These are phyloP conservation scores for Xylariaceae sp. DNA, from an alignment of 2,329 filamentous ascomycete genomes.

Conservation along the genomic window DNA sequence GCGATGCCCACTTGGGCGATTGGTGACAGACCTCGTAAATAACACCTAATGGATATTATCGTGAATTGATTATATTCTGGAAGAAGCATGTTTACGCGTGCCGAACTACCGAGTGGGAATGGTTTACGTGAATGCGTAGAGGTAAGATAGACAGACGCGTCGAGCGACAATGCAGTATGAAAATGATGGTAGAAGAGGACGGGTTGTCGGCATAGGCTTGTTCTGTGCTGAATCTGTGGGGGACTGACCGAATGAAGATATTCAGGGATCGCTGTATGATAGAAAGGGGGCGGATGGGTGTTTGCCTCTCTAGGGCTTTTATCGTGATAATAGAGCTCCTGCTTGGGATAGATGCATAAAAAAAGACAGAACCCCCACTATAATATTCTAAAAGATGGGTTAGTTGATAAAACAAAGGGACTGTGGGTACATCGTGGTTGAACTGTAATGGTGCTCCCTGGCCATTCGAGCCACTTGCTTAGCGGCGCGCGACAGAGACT, in stretches of 20 bases:
- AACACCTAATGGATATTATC: conserved; percentile 16
- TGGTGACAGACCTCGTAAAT: conserved; percentile 17
- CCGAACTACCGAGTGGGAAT: conserved; percentile 16
- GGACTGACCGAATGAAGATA: not conserved
- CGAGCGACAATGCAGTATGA: not conserved
- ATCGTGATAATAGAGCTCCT: too few relatives aligned
- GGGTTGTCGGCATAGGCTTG: too few relatives aligned
- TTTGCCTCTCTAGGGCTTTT: too few relatives aligned
- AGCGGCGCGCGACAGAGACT: conserved; percentile 20
- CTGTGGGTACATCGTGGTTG: too few relatives aligned
- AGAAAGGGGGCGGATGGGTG: not conserved
- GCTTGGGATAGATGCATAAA: too few relatives aligned
- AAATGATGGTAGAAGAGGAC: conserved; percentile 1
- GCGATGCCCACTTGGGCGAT: conserved; percentile 19
- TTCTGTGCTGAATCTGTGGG: not conserved
- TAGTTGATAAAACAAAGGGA: too few relatives aligned
- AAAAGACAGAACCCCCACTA: too few relatives aligned
- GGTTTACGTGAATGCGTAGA: not conserved
- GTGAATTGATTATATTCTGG: conserved; percentile 20
- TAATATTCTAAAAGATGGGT: too few relatives aligned
- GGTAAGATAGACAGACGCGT: not conserved
- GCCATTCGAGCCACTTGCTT: too few relatives aligned
- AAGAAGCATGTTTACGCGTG: conserved; percentile 12
- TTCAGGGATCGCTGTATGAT: not conserved
- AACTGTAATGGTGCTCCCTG: too few relatives aligned